These are phyloP conservation scores for Fusarium continuum DNA, from an alignment of 2,329 filamentous ascomycete genomes.

Conservation along the genomic window DNA sequence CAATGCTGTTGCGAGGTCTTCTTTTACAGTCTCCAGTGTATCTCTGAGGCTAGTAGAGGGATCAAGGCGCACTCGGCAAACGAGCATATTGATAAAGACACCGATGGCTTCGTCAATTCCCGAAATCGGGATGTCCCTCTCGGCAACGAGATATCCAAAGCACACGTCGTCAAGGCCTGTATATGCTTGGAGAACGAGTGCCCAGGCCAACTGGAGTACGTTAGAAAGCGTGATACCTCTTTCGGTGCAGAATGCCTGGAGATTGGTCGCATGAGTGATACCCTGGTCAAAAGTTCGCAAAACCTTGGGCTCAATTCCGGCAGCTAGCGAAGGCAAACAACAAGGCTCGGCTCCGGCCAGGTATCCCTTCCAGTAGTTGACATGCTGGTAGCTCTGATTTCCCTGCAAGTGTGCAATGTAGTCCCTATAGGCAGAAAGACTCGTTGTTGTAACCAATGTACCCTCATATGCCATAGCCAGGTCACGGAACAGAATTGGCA, in stretches of 20 bases:
- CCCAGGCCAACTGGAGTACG: conserved; percentile 23
- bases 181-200: conserved; percentile 24
- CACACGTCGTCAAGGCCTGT: conserved; percentile 26
- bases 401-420: conserved; percentile 23
- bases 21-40: neutral
- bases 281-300: conserved; percentile 9
- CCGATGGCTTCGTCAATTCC: conserved; percentile 22
- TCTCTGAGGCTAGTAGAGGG: neutral
- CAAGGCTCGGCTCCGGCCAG: conserved; percentile 7
- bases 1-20: conserved; percentile 7
- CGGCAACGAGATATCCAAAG: conserved; percentile 20
- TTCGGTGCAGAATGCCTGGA: conserved; percentile 8
- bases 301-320: neutral
- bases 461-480: conserved; percentile 25
- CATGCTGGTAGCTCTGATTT: neutral
- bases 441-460: neutral
- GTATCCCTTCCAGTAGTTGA: conserved; percentile 23
- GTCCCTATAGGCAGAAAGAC: conserved; percentile 15
- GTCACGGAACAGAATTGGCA: conserved; percentile 33
- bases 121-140: conserved; percentile 5
- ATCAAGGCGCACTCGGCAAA: conserved; percentile 8
- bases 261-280: neutral
- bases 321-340: neutral
- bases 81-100: conserved; percentile 30
- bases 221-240: conserved; percentile 22